Conservation (phyloP, 768 basidiomycete species). For the Naganishia randhawae region DNA sequence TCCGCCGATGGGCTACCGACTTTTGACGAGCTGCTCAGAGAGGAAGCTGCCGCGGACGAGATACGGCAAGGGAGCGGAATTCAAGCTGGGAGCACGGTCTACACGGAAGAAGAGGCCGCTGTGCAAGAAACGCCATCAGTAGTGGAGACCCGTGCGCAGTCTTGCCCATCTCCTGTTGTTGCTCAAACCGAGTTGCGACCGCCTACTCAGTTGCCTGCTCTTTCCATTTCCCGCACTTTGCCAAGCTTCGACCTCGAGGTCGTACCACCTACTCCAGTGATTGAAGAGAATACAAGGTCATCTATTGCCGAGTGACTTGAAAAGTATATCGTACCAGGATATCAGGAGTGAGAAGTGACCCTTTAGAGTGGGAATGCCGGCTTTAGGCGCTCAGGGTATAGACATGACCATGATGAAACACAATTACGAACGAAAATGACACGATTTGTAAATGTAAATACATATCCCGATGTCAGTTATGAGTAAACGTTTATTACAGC, state of each 20-base stretch:
- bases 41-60: constrained; percentile 15
- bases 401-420: background rate
- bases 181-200: background rate
- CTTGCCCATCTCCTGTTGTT: no score
- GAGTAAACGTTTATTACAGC: background rate
- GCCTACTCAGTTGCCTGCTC: background rate
- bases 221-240: background rate
- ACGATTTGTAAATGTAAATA: background rate
- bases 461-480: background rate
- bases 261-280: constrained; percentile 22
- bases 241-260: constrained; percentile 23
- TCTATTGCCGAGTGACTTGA: background rate
- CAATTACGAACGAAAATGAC: background rate
- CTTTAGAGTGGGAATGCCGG: background rate
- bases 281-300: constrained; percentile 9
- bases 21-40: constrained; percentile 17
- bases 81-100: background rate
- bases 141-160: background rate
- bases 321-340: background rate
- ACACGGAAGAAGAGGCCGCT: background rate
- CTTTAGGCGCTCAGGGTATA: background rate
- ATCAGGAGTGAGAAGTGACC: background rate
- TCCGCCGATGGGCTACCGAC: constrained; percentile 11
- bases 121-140: no score
- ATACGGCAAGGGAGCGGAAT: background rate